Conservation (phyloP, 768 basidiomycete genomes). For the Pulveroboletus frians region DNA sequence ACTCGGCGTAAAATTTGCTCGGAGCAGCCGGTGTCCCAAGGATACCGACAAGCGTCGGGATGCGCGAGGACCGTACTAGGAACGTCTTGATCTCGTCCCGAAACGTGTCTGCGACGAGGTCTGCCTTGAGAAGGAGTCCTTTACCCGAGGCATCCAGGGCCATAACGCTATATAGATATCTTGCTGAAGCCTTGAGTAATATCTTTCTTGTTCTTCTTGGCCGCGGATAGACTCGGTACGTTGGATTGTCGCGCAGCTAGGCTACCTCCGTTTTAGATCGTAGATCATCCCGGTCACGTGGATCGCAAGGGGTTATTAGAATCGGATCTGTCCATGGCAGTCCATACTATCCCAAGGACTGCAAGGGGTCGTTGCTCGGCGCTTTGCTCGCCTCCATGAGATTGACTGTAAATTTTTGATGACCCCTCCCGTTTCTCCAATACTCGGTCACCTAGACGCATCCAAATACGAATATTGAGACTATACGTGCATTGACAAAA, state of each 20-base stretch:
- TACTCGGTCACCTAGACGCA: not conserved
- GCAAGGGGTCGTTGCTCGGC: no score
- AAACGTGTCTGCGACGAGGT: conserved; percentile 67
- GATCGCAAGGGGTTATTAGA: no score
- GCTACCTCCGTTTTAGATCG: not conserved
- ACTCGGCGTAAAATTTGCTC: conserved; percentile 80
- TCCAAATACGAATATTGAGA: not conserved
- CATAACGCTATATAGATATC: not conserved
- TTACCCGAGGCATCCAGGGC: conserved; percentile 41
- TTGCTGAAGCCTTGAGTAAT: no score
- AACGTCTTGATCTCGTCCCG: conserved; percentile 59
- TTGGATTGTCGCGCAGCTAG: not conserved
- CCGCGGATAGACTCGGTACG: conserved; percentile 1
- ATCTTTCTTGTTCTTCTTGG: not conserved
- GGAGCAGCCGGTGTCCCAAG: conserved; percentile 80
- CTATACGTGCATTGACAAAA: not conserved
- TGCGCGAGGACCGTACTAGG: conserved; percentile 33
- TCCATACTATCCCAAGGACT: no score
- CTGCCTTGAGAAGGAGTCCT: conserved; percentile 75
- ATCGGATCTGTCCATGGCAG: no score
- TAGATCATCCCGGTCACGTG: conserved; percentile 10
- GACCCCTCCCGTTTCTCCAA: not conserved
- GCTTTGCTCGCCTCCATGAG: no score
- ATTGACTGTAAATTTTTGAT: no score
- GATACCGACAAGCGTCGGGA: conserved; percentile 85